Base-by-base conservation (phyloP, 345 rosid species). In the Eucalyptus cloeziana region DNA sequence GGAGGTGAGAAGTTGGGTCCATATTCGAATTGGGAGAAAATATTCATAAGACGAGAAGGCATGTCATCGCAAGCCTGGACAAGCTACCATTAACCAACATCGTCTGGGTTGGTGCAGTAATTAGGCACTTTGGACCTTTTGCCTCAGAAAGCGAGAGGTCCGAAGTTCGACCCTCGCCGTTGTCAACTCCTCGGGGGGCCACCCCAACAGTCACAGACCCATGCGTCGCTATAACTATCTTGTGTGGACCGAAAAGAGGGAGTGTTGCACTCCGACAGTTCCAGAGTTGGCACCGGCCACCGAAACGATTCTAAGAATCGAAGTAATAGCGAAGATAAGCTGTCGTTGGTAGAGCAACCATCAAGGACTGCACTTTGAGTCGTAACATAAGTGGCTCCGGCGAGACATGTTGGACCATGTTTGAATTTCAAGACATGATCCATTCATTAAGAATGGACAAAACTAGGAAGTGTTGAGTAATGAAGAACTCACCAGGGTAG, bases 401-500 rank as follows among this genome's bases (percentile, higher is more conserved):
- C 2, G 81, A 69, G 25, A 33, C 43, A 33, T 9, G 2, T 37
- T 71, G 81, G 45, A 19, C 81, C 45, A 37, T 71, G 22, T 37
- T 71, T 71, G 81, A 71, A 37, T 27, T 76, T 76, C 27, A 71
- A 71, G 7, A 10, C 13, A 33, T 21, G 81, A 76, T 76, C 83
- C 2, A 40, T 76, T 10, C 47, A 40, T 6, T 40, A 6, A 47
- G 33, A 58, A 69, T 43, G 33, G 43, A 25, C 33, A 86, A 27
- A 52, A 86, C 21, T 14, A 43, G 88, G 51, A 24, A 56, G 71
- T 27, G 86, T 49, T 81, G 54, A 50, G 47, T 19, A 27, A 12
- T 56, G 56, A 71, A 5, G 47, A 89, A 92, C 95, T 93, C 88
- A 94, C 95, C 69, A 95, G 90, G 45, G 88, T 87, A 86, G 90